These are phyloP conservation scores for Pythium dissotocum DNA, from an alignment of 352 stramenopile genomes.

Conservation along the genomic window DNA sequence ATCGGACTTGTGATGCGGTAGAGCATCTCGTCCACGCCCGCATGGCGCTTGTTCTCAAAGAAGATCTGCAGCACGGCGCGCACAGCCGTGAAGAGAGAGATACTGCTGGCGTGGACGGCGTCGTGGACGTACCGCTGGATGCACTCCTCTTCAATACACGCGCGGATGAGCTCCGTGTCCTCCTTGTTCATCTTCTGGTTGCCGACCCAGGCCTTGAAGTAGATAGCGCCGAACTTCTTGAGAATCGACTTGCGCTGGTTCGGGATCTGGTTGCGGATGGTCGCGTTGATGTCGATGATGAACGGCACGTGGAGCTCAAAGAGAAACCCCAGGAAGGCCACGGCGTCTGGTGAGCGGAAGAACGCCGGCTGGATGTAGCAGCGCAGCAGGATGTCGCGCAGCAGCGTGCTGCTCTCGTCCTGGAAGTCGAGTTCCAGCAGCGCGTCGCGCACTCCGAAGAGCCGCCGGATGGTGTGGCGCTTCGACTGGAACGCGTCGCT, in stretches of 20 bases:
- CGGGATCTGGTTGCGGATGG: constrained; percentile 85
- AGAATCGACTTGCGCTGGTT: constrained; percentile 83
- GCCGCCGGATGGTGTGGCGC: constrained; percentile 69
- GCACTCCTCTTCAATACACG: constrained; percentile 83
- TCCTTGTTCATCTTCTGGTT: constrained; percentile 39
- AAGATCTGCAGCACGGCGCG: constrained; percentile 78
- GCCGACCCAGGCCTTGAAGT: constrained; percentile 84
- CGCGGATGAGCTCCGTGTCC: constrained; percentile 28
- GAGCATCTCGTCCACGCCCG: constrained; percentile 83
- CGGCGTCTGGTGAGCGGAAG: constrained; percentile 80
- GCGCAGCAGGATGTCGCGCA: constrained; percentile 84
- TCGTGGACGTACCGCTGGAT: constrained; percentile 81
- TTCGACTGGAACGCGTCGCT: constrained; percentile 60
- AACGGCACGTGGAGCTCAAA: constrained; percentile 87
- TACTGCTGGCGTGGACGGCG: constrained; percentile 68
- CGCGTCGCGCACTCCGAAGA: constrained; percentile 78
- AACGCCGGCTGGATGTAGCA: constrained; percentile 88
- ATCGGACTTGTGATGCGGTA: constrained; percentile 84
- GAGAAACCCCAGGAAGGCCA: constrained; percentile 82
- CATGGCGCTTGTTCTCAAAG: constrained; percentile 84
- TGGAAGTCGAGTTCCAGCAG: constrained; percentile 82
- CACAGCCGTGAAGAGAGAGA: constrained; percentile 65
- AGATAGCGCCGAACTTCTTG: constrained; percentile 71
- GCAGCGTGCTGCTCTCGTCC: constrained; percentile 71
- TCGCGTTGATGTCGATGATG: constrained; percentile 85